Evolutionary conservation across 768 basidiomycete species (phyloP), one percentile per base, ranked within the genome.

Genomic region (Scleroderma citrinum): DNA sequence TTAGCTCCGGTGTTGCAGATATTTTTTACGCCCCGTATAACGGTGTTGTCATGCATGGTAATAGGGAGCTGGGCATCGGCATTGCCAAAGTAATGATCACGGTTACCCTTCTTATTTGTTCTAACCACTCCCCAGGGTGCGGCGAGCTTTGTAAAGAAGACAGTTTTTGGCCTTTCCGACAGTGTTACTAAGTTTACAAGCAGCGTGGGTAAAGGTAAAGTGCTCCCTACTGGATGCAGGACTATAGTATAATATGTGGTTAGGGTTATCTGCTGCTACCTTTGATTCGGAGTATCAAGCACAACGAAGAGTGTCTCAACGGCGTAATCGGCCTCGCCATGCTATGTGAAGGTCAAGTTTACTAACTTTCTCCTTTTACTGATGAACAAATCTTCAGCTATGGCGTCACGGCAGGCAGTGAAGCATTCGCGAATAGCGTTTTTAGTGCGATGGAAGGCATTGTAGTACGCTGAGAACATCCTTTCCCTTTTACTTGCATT

Each of bases 21-120:
- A 94, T 98, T 56, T 98, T 99, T 75, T 96, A 98, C 56, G 95
- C 97, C 66, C 96, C 96, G 2, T 96, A 94, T 74, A 86, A 93
- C 49, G 94, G 94, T 30, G 88, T 94, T 26, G 87, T 99, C 48
- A 88, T 95, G 80, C 92, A 92, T 59, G 95, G 95, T 3, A 95
- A 94, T 67, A 86, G 83, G 60, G 95, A 97, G 50, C 69, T 98
- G 23, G 96, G 94, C 3, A 84, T 92, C 50, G 92, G 94, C 19
- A 90, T 97, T 50, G 94, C 94, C 7, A 92, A 96, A 76, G 92
- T 90, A 55, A 53, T 50, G 30, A 30, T 41, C 37, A 3, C 7
- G 40, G 23, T 34, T 17, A 20, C 14, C n/a, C 8, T 10, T 14
- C 35, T 4, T 47, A 16, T 46, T 30, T n/a, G 36, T 43, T 26